phyloP scores from a whole-genome alignment of 192 early-diverging fungal species.

The Neocallimastix lanati region DNA sequence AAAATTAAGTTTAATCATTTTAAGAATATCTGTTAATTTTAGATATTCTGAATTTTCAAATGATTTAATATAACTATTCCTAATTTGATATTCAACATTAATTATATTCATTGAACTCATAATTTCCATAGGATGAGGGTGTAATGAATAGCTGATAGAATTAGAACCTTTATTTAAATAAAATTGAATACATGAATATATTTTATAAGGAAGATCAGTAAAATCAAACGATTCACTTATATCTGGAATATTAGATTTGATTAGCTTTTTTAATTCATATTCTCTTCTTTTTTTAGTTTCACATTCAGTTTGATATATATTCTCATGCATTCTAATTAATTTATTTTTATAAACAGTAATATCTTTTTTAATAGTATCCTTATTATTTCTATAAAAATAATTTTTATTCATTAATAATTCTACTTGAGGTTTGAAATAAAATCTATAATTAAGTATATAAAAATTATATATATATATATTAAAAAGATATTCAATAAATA shows the following conservation, averaged over 20 bases:
- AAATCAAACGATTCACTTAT: not conserved
- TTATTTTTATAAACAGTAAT: not conserved
- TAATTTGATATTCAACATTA: not conserved
- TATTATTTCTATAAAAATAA: not conserved
- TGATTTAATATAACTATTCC: not conserved
- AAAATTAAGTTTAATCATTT: not conserved
- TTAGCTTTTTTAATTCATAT: not conserved
- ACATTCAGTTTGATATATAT: not conserved
- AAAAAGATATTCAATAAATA: too few species aligned
- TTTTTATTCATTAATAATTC: not conserved
- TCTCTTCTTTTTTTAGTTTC: not conserved
- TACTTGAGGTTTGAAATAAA: not conserved
- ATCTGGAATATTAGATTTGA: not conserved
- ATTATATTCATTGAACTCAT: not conserved
- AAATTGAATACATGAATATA: not conserved
- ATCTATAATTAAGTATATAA: not conserved
- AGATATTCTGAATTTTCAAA: not conserved
- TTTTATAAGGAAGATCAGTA: not conserved
- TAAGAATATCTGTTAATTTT: not conserved
- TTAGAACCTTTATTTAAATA: not conserved
- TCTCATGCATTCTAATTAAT: not conserved
- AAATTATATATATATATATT: too few species aligned
- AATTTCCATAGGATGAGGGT: not conserved
- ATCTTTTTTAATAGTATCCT: too few species aligned
- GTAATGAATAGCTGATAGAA: not conserved